A percentile compares a stretch with the other conserved stretches of the same genome.
Conservation (phyloP, 352 stramenopile genomes). For the Thraustochytrium sp. region DNA sequence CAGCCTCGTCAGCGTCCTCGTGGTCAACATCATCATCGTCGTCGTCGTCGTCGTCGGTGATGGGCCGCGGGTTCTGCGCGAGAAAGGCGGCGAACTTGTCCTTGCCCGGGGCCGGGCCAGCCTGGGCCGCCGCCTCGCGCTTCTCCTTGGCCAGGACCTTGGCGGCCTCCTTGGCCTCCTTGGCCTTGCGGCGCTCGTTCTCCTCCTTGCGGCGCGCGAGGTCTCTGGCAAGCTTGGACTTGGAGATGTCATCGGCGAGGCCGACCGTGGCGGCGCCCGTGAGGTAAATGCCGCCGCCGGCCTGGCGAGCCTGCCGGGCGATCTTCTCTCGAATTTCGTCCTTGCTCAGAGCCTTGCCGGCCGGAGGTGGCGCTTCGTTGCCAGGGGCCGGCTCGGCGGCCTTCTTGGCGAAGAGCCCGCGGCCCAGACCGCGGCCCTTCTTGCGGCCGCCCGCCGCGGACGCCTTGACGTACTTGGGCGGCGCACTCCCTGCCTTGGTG, state of each 20-base stretch:
- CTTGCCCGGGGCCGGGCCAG: neutral
- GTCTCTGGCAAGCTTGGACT: slow-evolving; percentile 8
- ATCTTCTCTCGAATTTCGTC: slow-evolving; percentile 27
- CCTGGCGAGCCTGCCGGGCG: slow-evolving; percentile 12
- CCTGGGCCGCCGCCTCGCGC: neutral
- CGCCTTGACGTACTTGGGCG: neutral
- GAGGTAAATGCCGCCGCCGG: slow-evolving; percentile 14
- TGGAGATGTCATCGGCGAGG: slow-evolving; percentile 13
- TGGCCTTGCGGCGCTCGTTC: neutral
- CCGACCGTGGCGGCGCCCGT: slow-evolving; percentile 27
- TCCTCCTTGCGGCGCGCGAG: neutral
- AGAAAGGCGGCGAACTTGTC: slow-evolving; percentile 23
- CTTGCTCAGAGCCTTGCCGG: neutral
- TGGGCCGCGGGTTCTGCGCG: neutral
- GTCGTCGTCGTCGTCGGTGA: neutral
- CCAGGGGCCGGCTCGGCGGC: neutral
- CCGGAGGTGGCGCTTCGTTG: neutral
- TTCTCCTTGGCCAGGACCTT: neutral
- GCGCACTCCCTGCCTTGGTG: neutral
- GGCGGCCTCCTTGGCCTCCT: neutral
- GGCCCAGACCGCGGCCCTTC: neutral
- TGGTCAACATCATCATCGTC: too few species aligned
- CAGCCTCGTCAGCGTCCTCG: too few species aligned
- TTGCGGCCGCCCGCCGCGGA: neutral
- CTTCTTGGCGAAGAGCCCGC: neutral